A percentile compares a stretch with the other conserved stretches of the same genome.
phyloP scores from a whole-genome alignment of 345 rosid species.

The Viola odorata region DNA sequence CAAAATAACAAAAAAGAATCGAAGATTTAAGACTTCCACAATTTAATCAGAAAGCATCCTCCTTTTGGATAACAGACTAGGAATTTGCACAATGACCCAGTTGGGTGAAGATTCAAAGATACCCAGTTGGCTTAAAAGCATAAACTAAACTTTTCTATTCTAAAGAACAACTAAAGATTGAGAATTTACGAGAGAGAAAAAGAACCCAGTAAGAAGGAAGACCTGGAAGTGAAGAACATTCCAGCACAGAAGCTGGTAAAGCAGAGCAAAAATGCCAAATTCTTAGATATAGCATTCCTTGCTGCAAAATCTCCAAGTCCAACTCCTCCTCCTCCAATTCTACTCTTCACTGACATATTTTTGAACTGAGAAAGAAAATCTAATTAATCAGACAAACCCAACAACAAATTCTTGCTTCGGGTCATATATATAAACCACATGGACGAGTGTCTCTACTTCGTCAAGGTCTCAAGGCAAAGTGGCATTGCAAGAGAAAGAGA shows the following conservation, averaged over 20 bases:
- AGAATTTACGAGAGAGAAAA: constrained; percentile 4
- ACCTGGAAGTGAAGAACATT: constrained; percentile 82
- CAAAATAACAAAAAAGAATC: not conserved
- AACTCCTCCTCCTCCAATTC: constrained; percentile 26
- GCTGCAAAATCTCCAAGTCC: constrained; percentile 22
- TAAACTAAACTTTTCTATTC: not conserved
- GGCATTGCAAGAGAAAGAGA: no score
- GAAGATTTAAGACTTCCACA: not conserved
- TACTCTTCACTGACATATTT: constrained; percentile 59
- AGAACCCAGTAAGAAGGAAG: constrained; percentile 7
- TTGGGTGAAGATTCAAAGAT: not conserved
- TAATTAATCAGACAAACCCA: not conserved
- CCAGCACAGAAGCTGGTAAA: constrained; percentile 68
- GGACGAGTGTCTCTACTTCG: no score
- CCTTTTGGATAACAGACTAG: not conserved
- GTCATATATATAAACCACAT: no score
- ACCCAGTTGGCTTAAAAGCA: constrained; percentile 17
- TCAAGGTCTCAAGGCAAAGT: no score
- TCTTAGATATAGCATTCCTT: constrained; percentile 44
- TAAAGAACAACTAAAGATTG: not conserved
- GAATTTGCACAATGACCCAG: not conserved
- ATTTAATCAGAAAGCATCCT: not conserved
- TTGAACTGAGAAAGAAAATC: not conserved
- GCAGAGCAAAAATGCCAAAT: constrained; percentile 57
- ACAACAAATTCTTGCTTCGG: no score